phyloP scores from a whole-genome alignment of 2,329 filamentous ascomycete species.

The Diaporthe destruens region DNA sequence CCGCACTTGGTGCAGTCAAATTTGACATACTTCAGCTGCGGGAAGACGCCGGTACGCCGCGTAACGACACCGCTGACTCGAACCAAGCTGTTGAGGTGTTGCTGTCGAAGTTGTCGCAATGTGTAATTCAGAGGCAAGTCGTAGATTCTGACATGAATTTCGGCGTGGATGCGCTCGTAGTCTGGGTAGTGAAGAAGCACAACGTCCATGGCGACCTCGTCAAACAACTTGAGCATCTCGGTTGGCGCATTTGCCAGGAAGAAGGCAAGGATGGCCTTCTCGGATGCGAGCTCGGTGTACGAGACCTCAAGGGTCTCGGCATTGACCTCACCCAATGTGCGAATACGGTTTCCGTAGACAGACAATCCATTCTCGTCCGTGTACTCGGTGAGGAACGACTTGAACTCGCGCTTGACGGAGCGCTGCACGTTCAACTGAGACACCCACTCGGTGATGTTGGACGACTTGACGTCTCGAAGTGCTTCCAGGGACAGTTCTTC shows the following conservation, averaged over 20 bases:
- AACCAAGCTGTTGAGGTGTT: conserved; percentile 94
- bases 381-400: conserved; percentile 95
- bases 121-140: conserved; percentile 96
- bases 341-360: conserved; percentile 93
- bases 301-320: conserved; percentile 96
- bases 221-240: conserved; percentile 96
- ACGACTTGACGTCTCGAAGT: conserved; percentile 91
- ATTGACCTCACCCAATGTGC: conserved; percentile 96
- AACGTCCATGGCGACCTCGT: conserved; percentile 96
- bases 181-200: conserved; percentile 96
- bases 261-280: conserved; percentile 94
- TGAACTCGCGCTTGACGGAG: conserved; percentile 96
- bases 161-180: conserved; percentile 96
- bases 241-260: conserved; percentile 95
- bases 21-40: conserved; percentile 98
- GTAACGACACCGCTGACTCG: conserved; percentile 96
- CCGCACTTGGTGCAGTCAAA: conserved; percentile 97
- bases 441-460: conserved; percentile 95
- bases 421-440: conserved; percentile 89
- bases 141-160: conserved; percentile 97
- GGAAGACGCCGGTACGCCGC: conserved; percentile 93
- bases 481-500: conserved; percentile 94
- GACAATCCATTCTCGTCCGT: conserved; percentile 90
- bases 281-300: conserved; percentile 89
- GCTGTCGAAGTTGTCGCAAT: conserved; percentile 92